These are phyloP conservation scores for Suhomyces yuchorum DNA, from an alignment of 1,139 yeast species.

Conservation along the genomic window DNA sequence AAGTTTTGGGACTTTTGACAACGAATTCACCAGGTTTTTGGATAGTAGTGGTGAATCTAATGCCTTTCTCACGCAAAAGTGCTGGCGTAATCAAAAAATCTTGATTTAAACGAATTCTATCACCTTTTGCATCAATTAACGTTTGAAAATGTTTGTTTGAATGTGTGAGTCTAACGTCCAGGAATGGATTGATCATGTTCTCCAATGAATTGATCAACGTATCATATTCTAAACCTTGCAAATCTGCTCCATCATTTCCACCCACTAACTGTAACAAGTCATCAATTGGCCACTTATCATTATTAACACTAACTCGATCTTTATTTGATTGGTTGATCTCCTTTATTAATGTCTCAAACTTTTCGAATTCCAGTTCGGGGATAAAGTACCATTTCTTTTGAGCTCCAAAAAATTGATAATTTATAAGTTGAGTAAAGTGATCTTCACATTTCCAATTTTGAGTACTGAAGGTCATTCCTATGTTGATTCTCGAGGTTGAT, in stretches of 20 bases:
- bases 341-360: conserved; percentile 53
- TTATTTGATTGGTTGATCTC: conserved; percentile 21
- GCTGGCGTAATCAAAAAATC: conserved; percentile 53
- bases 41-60: conserved; percentile 45
- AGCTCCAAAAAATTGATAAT: conserved; percentile 72
- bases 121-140: conserved; percentile 23
- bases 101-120: conserved; percentile 29
- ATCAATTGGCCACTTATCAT: conserved; percentile 25
- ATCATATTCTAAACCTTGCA: conserved; percentile 25
- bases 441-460: conserved; percentile 79
- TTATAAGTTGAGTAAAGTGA: conserved; percentile 66
- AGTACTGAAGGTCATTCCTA: conserved; percentile 69
- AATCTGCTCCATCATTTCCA: conserved; percentile 9
- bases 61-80: conserved; percentile 47
- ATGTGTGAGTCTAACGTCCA: conserved; percentile 29
- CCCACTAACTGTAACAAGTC: conserved; percentile 21
- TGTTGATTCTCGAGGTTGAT: conserved; percentile 32
- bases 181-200: conserved; percentile 30
- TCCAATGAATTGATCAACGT: conserved; percentile 33
- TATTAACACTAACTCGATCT: conserved; percentile 28
- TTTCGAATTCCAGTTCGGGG: conserved; percentile 65
- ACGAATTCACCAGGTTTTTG: conserved; percentile 66
- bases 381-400: conserved; percentile 79
- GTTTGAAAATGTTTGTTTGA: conserved; percentile 28
- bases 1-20: conserved; percentile 57